These are phyloP conservation scores for Penicillium lagena DNA, from an alignment of 495 filamentous ascomycete genomes.

Conservation along the genomic window DNA sequence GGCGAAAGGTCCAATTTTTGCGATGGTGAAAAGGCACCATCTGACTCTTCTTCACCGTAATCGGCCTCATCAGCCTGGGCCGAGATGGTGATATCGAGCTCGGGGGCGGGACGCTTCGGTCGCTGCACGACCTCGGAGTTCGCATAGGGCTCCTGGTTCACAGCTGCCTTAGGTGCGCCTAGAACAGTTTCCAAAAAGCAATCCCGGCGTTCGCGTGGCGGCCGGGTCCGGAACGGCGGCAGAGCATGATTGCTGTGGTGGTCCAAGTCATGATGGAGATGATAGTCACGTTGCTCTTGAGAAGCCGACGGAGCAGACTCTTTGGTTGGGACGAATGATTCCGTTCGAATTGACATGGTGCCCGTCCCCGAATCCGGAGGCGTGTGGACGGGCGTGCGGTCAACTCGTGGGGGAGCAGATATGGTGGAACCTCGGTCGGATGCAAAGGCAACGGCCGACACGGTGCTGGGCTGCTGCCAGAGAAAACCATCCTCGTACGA, in stretches of 20 bases:
- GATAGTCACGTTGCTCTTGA: too few relatives aligned
- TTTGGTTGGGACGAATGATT: slow-evolving; percentile 12
- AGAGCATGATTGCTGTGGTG: slow-evolving; percentile 10
- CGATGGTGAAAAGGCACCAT: slow-evolving; percentile 22
- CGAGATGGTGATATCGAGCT: background rate
- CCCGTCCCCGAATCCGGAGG: slow-evolving; percentile 32
- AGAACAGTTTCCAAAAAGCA: slow-evolving; percentile 40
- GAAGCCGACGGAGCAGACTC: slow-evolving; percentile 1
- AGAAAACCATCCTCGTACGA: slow-evolving; percentile 42
- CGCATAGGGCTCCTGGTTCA: slow-evolving; percentile 32
- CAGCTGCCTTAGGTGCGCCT: slow-evolving; percentile 34
- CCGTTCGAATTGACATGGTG: slow-evolving; percentile 22
- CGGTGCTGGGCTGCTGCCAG: slow-evolving; percentile 40
- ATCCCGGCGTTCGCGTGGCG: slow-evolving; percentile 21
- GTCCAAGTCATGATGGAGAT: background rate
- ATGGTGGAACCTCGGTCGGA: slow-evolving; percentile 21
- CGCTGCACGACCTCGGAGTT: slow-evolving; percentile 27
- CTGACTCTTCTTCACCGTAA: slow-evolving; percentile 8
- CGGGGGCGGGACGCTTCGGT: slow-evolving; percentile 15
- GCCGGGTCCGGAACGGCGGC: slow-evolving; percentile 1
- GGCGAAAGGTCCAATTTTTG: slow-evolving; percentile 33
- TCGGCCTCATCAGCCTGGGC: slow-evolving; percentile 7
- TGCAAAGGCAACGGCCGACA: slow-evolving; percentile 21
- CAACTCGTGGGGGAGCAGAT: slow-evolving; percentile 8
- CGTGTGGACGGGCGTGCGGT: slow-evolving; percentile 20